Evolutionary conservation across 1,139 yeast species (phyloP), one percentile per base, ranked within the genome.

Genomic region (Meyerozyma elateridarum): DNA sequence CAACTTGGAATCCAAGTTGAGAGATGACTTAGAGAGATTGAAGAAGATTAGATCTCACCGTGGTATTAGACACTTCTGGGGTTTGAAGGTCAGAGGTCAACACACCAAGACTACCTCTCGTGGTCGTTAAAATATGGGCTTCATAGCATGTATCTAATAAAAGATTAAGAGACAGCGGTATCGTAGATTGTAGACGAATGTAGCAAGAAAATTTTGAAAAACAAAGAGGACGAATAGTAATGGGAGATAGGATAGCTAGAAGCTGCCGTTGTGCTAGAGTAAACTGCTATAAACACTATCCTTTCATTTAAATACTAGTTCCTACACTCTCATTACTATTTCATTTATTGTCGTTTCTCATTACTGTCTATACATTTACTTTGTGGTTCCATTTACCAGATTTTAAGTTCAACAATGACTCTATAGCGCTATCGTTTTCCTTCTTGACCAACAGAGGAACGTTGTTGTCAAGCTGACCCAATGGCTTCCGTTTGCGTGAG

Each of bases 11-110:
- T 85, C 96, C 64, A 91, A 91, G 79, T 85, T 91, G 75, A 93
- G 99, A 85, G 99, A 91, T 70, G 98, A 91, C 67, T 80, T 91
- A 72, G 98, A 91, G 79, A 91, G 97, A 81, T 82, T 91, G 73
- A 93, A 93, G 95, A 91, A 93, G 79, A 91, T 93, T 83, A 91
- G 97, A 83, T 79, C 97, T 64, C 98, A 91, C 93, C 85, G 97
- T 78, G 99, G 99, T 89, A 85, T 91, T 72, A 87, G 99, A 83
- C 99, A 91, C 82, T 89, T 83, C 93, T 93, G 97, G 97, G 97
- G 97, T 64, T 74, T 84, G 64, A 76, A 77, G 69, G 82, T 76
- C 65, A 88, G 97, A 83, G 97, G 97, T 79, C 97, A 89, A 83
- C 98, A 91, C 79, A 91, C 98, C 82, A 91, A 91, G 85, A 89